Percentiles rank a stretch among this genome's conserved stretches.
Conservation (phyloP, 371 early-diverging fungal genomes). For the Polyrhizophydium stewartii region DNA sequence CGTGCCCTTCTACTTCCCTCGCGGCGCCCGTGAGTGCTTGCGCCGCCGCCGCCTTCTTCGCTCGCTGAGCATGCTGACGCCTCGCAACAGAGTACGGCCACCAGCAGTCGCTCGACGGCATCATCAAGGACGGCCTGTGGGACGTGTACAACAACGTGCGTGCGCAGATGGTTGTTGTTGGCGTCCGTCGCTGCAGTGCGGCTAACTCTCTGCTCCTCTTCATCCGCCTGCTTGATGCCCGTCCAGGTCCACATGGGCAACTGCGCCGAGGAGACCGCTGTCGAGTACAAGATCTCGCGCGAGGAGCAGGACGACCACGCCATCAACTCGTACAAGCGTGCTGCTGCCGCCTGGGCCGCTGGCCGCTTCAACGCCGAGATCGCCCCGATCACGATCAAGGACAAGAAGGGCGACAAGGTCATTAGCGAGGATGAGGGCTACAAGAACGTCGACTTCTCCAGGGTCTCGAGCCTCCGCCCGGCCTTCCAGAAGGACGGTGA, state of each 20-base stretch:
- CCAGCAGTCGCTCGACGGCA: constrained; percentile 76
- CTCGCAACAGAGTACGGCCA: constrained; percentile 77
- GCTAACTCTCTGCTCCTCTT: too few relatives aligned
- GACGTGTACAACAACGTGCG: constrained; percentile 83
- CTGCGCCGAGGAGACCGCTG: constrained; percentile 90
- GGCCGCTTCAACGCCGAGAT: constrained; percentile 81
- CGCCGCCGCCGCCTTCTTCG: too few relatives aligned
- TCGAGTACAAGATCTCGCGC: constrained; percentile 74
- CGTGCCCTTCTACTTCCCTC: constrained; percentile 85
- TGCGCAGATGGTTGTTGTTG: too few relatives aligned
- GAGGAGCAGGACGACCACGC: constrained; percentile 90
- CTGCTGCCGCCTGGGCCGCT: constrained; percentile 77
- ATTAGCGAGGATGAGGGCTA: constrained; percentile 40
- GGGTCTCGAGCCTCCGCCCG: constrained; percentile 77
- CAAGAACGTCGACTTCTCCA: constrained; percentile 57
- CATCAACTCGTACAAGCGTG: constrained; percentile 82
- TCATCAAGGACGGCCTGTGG: constrained; percentile 88
- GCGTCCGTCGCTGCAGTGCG: too few relatives aligned
- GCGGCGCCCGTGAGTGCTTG: constrained; percentile 28
- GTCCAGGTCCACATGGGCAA: constrained; percentile 58
- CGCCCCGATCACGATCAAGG: constrained; percentile 73
- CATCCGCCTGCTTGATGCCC: too few relatives aligned
- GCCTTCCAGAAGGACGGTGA: constrained; percentile 80
- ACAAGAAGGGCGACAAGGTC: constrained; percentile 35
- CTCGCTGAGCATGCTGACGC: too few relatives aligned